Evolutionary conservation across 148 eudicot genomes (phyloP), one percentile per base, ranked within the genome.

Genomic region (Camellia granthamiana): DNA sequence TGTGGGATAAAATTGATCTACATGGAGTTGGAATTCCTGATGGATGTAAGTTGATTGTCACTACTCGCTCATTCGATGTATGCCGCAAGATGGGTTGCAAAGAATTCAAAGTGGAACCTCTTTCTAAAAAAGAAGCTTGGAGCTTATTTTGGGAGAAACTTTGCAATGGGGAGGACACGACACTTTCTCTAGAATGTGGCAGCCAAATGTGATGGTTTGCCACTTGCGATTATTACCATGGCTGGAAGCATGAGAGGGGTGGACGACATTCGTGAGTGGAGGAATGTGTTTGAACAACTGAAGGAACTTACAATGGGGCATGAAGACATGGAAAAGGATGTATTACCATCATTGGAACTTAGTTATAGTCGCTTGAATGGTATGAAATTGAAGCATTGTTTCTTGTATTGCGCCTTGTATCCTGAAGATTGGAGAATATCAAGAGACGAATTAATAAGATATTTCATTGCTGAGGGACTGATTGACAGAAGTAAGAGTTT

Each of bases 391-490:
- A 58, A 76, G 19, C 18, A 10, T 0, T 83, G 86, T 44, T 86
- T 83, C 19, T 72, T 83, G 65, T 80, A 81, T 14, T 86, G 82
- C 19, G 55, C 80, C 9, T 21, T 83, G 2, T 83, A 74, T 65
- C 83, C 85, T n/a, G 85, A 85, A 76, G 84, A 79, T 30, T 5
- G 0, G 1, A 0, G 11, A 0, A 82, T 82, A 18, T 8, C 41
- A 7, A 81, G 78, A 76, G 43, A 46, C 1, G 41, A 58, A 10
- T 19, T 86, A 42, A 75, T 86, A 30, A 49, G 41, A 5, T 41
- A 55, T 5, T 86, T 81, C 78, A 81, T 86, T 19, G 54, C 54
- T 6, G 86, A 86, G 69, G 86, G 81, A 43, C 12, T 83, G 65
- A 69, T 86, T 49, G 76, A 86, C 54, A 76, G 63, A 14, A 46